Evolutionary conservation across 495 filamentous ascomycete species (phyloP).

Genomic region (Aspergillus steynii): DNA sequence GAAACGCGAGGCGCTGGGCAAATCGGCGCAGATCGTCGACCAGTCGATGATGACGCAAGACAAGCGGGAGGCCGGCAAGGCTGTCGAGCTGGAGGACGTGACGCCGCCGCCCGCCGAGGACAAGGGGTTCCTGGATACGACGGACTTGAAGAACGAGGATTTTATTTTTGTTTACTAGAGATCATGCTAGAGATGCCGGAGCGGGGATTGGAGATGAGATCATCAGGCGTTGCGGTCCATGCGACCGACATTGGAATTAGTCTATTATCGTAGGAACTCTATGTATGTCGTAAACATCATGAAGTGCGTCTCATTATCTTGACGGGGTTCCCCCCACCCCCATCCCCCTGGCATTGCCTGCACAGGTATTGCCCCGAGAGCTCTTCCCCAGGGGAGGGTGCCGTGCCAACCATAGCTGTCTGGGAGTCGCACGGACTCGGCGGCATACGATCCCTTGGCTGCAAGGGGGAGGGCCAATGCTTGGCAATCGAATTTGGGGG

Average conservation of each 20-base stretch:
- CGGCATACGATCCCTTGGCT: background rate
- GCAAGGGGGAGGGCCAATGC: background rate
- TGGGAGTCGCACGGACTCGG: background rate
- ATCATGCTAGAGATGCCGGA: background rate
- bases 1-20: constrained; percentile 38
- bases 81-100: constrained; percentile 22
- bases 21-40: constrained; percentile 20
- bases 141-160: constrained; percentile 31
- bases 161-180: constrained; percentile 31
- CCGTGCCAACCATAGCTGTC: background rate
- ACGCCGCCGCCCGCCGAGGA: constrained; percentile 7
- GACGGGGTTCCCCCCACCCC: too few species aligned
- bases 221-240: background rate
- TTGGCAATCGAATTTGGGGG: background rate
- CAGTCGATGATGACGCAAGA: constrained; percentile 23
- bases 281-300: background rate
- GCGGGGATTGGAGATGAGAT: too few species aligned
- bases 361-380: background rate
- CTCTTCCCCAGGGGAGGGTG: too few species aligned
- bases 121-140: constrained; percentile 28
- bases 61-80: constrained; percentile 18
- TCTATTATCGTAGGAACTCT: background rate
- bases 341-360: background rate
- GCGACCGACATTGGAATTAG: background rate
- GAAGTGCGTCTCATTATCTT: background rate